Percentiles rank a stretch among this genome's conserved stretches.
These are phyloP conservation scores for Sechiopsis laciniata DNA, from an alignment of 306 rosid species.

Conservation along the genomic window DNA sequence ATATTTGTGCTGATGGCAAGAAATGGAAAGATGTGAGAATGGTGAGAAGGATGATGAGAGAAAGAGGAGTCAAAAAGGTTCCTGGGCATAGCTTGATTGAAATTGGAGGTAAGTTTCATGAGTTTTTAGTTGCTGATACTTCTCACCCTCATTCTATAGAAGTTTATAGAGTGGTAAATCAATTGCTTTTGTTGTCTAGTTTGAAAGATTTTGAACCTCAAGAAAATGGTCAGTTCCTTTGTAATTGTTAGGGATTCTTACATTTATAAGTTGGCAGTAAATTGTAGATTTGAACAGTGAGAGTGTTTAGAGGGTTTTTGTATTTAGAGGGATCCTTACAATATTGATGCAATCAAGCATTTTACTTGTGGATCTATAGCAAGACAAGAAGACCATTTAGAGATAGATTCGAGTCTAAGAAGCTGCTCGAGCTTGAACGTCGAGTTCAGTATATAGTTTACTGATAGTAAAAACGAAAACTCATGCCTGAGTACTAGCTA, in stretches of 20 bases:
- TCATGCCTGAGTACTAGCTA: constrained; percentile 36
- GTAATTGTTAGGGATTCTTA: not conserved
- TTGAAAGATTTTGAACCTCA: constrained; percentile 28
- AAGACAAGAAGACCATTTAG: constrained; percentile 29
- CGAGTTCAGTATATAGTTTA: constrained; percentile 35
- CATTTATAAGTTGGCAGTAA: not conserved
- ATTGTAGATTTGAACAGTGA: not conserved
- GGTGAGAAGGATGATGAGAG: constrained; percentile 66
- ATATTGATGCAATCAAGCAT: no score
- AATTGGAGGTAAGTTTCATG: constrained; percentile 47
- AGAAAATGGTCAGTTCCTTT: not conserved
- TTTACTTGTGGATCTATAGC: not conserved
- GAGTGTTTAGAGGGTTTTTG: not conserved
- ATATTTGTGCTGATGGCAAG: constrained; percentile 45
- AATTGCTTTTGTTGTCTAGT: constrained; percentile 37
- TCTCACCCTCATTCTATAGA: constrained; percentile 58
- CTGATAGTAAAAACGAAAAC: constrained; percentile 41
- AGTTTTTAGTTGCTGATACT: constrained; percentile 66
- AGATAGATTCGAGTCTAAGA: constrained; percentile 32
- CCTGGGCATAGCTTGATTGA: constrained; percentile 72
- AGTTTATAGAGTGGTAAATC: constrained; percentile 41
- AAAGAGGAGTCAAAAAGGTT: constrained; percentile 60
- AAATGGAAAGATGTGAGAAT: constrained; percentile 63
- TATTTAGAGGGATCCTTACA: not conserved
- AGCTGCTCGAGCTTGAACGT: constrained; percentile 37